These are phyloP conservation scores for Phalaenopsis aphrodite DNA, from an alignment of 106 monocot genomes.

Conservation along the genomic window DNA sequence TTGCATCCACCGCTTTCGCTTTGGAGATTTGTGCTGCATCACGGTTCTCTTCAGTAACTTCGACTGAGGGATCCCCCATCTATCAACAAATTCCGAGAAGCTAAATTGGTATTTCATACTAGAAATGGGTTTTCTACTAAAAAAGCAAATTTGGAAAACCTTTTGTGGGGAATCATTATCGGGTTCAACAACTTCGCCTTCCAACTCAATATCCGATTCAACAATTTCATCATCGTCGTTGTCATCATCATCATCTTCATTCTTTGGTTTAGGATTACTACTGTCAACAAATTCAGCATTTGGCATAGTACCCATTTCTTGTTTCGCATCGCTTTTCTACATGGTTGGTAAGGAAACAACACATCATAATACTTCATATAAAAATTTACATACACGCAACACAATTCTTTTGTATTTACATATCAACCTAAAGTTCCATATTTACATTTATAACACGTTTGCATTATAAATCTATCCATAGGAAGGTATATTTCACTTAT, in stretches of 20 bases:
- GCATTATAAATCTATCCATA: too few species aligned
- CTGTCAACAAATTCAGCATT: constrained; percentile 5
- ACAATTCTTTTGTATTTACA: too few species aligned
- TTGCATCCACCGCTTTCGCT: constrained; percentile 55
- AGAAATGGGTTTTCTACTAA: background rate
- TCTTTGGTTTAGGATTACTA: constrained; percentile 8
- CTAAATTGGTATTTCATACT: background rate
- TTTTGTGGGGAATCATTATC: constrained; percentile 79
- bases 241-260: constrained; percentile 2
- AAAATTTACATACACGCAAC: too few species aligned
- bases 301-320: constrained; percentile 10
- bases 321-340: constrained; percentile 14
- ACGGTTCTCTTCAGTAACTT: constrained; percentile 63
- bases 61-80: constrained; percentile 81
- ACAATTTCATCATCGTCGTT: constrained; percentile 64
- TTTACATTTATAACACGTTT: too few species aligned
- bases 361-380: background rate
- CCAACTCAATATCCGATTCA: constrained; percentile 83
- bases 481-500: too few species aligned
- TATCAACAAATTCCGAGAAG: constrained; percentile 14
- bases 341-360: background rate
- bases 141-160: constrained; percentile 23
- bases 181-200: constrained; percentile 56
- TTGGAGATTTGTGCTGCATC: constrained; percentile 67
- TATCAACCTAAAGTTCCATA: too few species aligned